Conservation (phyloP, 345 rosid genomes). For the Hirschfeldia incana region DNA sequence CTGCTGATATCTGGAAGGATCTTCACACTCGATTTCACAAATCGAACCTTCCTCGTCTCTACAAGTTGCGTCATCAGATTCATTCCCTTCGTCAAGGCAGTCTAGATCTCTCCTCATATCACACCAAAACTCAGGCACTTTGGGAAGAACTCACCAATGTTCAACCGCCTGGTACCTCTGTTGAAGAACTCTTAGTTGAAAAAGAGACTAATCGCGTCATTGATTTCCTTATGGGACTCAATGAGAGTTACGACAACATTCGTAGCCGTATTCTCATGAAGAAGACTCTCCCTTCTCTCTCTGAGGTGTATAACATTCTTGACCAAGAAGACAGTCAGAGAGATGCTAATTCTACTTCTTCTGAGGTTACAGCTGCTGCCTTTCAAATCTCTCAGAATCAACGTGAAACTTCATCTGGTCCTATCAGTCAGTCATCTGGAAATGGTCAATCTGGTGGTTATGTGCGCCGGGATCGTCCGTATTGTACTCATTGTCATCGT, state of each 20-base stretch:
- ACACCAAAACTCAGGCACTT: background rate
- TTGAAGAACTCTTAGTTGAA: background rate
- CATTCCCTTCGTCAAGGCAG: background rate
- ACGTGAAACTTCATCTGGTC: too few relatives aligned
- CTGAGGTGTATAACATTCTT: background rate
- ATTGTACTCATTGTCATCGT: too few relatives aligned
- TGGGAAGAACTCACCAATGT: background rate
- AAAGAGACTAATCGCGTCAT: background rate
- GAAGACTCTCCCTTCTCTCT: background rate
- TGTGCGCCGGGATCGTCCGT: too few relatives aligned
- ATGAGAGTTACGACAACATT: background rate
- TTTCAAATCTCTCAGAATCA: too few relatives aligned
- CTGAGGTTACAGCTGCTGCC: background rate
- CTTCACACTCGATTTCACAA: background rate
- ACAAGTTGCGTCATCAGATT: background rate
- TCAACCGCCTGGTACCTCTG: background rate
- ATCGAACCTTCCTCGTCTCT: background rate
- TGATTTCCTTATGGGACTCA: background rate
- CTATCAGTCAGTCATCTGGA: too few relatives aligned
- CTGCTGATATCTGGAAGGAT: background rate
- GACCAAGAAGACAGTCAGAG: background rate
- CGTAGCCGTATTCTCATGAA: background rate
- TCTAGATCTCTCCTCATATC: background rate
- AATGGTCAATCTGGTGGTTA: too few relatives aligned
- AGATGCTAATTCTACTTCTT: background rate